These are phyloP conservation scores for Dichotomocladium elegans DNA, from an alignment of 371 early-diverging fungal species.

Conservation along the genomic window DNA sequence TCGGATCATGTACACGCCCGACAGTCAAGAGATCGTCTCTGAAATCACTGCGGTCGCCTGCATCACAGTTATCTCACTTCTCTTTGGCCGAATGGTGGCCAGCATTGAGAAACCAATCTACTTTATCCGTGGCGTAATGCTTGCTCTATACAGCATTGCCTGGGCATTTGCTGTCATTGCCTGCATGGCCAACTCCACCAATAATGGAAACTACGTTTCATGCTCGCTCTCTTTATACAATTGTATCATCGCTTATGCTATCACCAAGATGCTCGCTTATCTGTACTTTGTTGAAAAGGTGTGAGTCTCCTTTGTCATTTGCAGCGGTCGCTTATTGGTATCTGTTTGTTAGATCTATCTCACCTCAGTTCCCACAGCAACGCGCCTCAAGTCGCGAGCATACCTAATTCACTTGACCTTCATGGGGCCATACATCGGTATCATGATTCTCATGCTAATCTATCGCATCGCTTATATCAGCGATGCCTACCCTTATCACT, in stretches of 20 bases:
- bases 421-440: conserved; percentile 29
- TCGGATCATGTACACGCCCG: conserved; percentile 22
- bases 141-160: conserved; percentile 24
- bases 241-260: conserved; percentile 30
- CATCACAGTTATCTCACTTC: conserved; percentile 35
- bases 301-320: too few relatives aligned
- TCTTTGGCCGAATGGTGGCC: conserved; percentile 43
- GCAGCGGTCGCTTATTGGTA: too few relatives aligned
- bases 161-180: conserved; percentile 35
- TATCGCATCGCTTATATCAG: conserved; percentile 23
- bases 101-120: conserved; percentile 26
- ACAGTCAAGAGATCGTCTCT: conserved; percentile 24
- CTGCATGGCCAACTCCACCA: conserved; percentile 29
- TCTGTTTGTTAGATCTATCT: conserved; percentile 19
- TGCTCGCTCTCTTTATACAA: conserved; percentile 33
- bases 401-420: conserved; percentile 34
- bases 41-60: conserved; percentile 27
- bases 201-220: conserved; percentile 35
- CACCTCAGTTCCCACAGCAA: conserved; percentile 18
- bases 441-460: conserved; percentile 31
- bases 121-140: conserved; percentile 35
- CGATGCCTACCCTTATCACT: conserved; percentile 23
- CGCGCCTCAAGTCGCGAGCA: conserved; percentile 15
- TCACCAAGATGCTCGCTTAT: conserved; percentile 32
- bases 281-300: conserved; percentile 50